Base-by-base conservation (phyloP, 148 eudicot species). In the Polygonum maritimum region DNA sequence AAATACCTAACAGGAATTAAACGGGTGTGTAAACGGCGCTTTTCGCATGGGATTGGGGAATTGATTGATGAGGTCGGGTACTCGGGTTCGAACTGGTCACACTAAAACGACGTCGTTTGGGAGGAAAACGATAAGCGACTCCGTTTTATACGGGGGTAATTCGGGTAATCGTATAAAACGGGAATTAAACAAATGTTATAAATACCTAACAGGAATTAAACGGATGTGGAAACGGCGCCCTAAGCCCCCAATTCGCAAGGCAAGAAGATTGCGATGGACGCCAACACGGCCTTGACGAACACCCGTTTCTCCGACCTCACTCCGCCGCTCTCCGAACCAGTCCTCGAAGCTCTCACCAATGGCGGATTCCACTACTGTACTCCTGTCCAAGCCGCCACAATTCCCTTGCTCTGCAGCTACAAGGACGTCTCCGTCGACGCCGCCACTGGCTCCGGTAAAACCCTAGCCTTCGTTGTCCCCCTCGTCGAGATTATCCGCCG, bases 361-460 rank as follows among this genome's bases (percentile, higher is more conserved):
- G 79, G 82, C 69, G 97, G 97, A 18, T 95, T 95, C 80, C 81
- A 86, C 6, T 85, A 80, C 72, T 95, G 99, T 75, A 92, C 99
- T 1, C 99, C 96, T 74, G 99, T 95, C 77, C 99, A 95, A 79
- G 94, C 90, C 69, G 90, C 87, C 76, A 92, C 99, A 31, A 95
- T 92, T 15, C 99, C 99, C 16, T 45, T 88, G 63, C 89, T 95
- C 2, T 89, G 96, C 80, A 62, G 58, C 55, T 84, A 80, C 78
- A 92, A 95, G 77, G 97, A 92, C 62, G 98, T 95, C 22, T 86
- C 96, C 14, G 99, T 92, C 58, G 92, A 95, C 75, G 99, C 99
- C 83, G 99, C 99, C 85, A 95, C 99, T 54, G 96, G 97, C 55
- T 92, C 99, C 1, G 97, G 97, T 0, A 93, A 93, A 85, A 95